Conservation (phyloP, 2,329 filamentous ascomycete species). For the Exophiala phaeomuriformis region DNA sequence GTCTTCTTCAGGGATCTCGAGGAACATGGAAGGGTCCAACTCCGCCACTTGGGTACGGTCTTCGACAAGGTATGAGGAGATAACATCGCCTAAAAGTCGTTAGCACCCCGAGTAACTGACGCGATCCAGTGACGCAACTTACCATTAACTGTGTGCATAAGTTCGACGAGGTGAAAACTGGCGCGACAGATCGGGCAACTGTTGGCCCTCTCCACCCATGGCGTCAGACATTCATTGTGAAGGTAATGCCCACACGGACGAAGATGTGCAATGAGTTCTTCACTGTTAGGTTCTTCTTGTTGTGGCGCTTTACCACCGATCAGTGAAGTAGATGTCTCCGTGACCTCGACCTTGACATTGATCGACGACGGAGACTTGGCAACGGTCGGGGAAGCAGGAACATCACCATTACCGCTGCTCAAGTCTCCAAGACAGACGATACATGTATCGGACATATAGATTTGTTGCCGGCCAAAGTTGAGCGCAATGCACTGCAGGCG, state of each 20-base stretch:
- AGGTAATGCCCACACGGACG: conserved; percentile 81
- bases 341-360: conserved; percentile 29
- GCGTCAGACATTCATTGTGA: conserved; percentile 84
- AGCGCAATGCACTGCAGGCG: conserved; percentile 5
- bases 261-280: conserved; percentile 50
- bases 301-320: conserved; percentile 27
- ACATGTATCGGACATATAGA: conserved; percentile 55
- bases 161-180: conserved; percentile 80
- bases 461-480: conserved; percentile 29
- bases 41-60: conserved; percentile 68
- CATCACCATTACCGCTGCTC: conserved; percentile 50
- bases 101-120: conserved; percentile 6
- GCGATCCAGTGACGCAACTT: conserved; percentile 35
- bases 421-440: conserved; percentile 67
- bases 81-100: conserved; percentile 42
- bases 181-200: conserved; percentile 96
- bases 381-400: conserved; percentile 38
- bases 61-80: conserved; percentile 52
- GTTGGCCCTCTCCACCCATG: conserved; percentile 94
- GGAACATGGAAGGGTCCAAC: conserved; percentile 70
- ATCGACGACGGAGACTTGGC: conserved; percentile 33
- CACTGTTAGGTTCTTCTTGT: conserved; percentile 26
- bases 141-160: conserved; percentile 75
- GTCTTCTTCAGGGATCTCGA: conserved; percentile 61
- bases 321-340: conserved; percentile 26